Base-by-base conservation (phyloP, 305 asterid species). In the Fraxinus sp. region DNA sequence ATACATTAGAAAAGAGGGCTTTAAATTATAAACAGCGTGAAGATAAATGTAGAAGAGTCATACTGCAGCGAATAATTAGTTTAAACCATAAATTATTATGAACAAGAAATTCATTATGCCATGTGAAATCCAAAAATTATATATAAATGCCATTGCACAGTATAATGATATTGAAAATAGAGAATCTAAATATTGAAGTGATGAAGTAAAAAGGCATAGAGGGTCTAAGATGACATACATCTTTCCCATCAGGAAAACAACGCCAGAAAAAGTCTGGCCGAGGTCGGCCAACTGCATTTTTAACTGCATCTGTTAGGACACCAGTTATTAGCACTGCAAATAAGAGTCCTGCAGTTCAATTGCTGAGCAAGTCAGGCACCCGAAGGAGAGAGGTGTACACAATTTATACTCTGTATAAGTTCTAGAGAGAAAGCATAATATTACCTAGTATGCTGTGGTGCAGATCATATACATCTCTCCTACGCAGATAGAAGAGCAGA, bases 251-350 rank as follows among this genome's bases (percentile, higher is more conserved):
- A 2, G 98, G 98, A 88, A 95, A 95, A 87, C 98, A 95, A 41
- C 98, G 97, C 97, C 93, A 95, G 75, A 95, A 95, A 73, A 95
- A 95, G 82, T 94, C 90, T 0, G 98, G 98, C 0, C 98, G 88
- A 14, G 98, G 98, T 66, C 98, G 89, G 64, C 98, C 98, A 33
- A 92, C 94, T 30, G 92, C 98, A 85, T 90, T 83, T 89, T 95
- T 95, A 66, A 95, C 84, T 33, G 98, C 89, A 87, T 94, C 98
- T 5, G 98, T 94, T 78, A 95, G 83, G 22, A 92, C 97, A 57
- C 86, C 98, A 77, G 98, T 95, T 84, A 93, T 88, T 64, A 95
- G 85, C 35, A 90, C 91, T 70, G 98, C 89, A 87, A 95, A 95
- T 37, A 93, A 80, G 66, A 95, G 93, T 70, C 98, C 98, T 95